Evolutionary conservation across 2,329 filamentous ascomycete species (phyloP), one percentile per base, ranked within the genome.

Genomic region (Clonostachys byssicola): DNA sequence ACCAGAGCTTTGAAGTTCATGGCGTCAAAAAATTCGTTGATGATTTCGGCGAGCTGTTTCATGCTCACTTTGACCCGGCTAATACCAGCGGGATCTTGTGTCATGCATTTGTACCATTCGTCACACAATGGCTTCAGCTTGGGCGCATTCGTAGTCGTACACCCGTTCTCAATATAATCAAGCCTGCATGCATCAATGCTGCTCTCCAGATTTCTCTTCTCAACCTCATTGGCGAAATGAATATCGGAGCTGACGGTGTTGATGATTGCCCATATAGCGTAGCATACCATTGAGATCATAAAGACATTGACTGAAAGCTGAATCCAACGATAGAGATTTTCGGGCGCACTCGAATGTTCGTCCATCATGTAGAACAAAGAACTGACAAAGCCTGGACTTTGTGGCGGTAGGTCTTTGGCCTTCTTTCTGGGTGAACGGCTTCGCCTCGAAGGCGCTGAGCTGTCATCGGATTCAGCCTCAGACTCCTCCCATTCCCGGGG

Each of bases 21-120:
- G 6, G 89, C 85, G 57, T 95, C 90, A 5, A 95, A 85, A 64
- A 97, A 96, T 58, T 87, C 86, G 63, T 97, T 96, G 66, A 97
- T 86, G 39, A 99, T 95, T 60, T 90, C 83, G 1, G 92, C 92
- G 61, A 96, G 88, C 23, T 92, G 94, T 60, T 89, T 86, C 6
- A 90, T 92, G 16, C 87, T 89, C 38, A 96, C 83, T 58, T 85
- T 86, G 40, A 92, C 86, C 36, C 86, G 78, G 54, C 89, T 91
- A 47, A 96, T 83, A 47, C 83, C 82, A 41, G 84, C 77, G 1
- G 91, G 85, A 59, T 96, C 89, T 54, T 86, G 82, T 54, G 85
- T 83, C 89, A 96, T 96, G 67, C 94, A 97, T 34, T 81, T 74
- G 53, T 86, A 83, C 92, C 92, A 97, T 51, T 85, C 80, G 34